Percentiles rank a stretch among this genome's conserved stretches.
Conservation (phyloP, 345 rosid species). For the Sonneratia caseolaris region DNA sequence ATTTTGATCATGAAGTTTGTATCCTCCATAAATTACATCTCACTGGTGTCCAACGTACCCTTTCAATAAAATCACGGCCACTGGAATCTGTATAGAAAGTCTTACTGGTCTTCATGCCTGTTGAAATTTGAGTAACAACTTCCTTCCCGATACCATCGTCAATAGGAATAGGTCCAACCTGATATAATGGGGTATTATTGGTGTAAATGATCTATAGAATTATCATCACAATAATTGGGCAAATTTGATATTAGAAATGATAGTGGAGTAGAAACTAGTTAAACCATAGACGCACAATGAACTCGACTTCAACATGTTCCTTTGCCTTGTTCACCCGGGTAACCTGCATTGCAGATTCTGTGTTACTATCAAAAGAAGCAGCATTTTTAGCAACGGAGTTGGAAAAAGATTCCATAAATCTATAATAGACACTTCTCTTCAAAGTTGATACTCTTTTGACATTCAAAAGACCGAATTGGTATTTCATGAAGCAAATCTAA, state of each 20-base stretch:
- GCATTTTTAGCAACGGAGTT: not conserved
- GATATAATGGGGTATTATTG: slow-evolving; percentile 5
- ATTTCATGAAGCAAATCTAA: slow-evolving; percentile 1
- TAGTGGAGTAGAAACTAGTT: not conserved
- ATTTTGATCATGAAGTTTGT: not conserved
- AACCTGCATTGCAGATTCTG: slow-evolving; percentile 33
- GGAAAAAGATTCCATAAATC: not conserved
- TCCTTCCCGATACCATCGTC: slow-evolving; percentile 20
- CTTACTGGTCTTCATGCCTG: slow-evolving; percentile 14
- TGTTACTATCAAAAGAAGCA: not conserved
- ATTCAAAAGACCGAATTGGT: not conserved
- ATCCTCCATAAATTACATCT: not conserved
- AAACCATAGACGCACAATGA: slow-evolving; percentile 44
- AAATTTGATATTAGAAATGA: not conserved
- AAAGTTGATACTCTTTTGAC: not conserved
- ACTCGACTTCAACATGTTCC: slow-evolving; percentile 95
- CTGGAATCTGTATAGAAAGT: slow-evolving; percentile 21
- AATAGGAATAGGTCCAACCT: slow-evolving; percentile 19
- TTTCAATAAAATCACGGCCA: slow-evolving; percentile 21
- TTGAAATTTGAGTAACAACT: slow-evolving; percentile 16
- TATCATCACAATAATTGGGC: not conserved
- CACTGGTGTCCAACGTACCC: slow-evolving; percentile 10
- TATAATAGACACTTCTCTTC: not conserved
- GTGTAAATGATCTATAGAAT: not conserved
- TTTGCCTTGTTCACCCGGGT: slow-evolving; percentile 71